Base-by-base conservation (phyloP, 208 protist species). In the Trypanosoma melophagium region DNA sequence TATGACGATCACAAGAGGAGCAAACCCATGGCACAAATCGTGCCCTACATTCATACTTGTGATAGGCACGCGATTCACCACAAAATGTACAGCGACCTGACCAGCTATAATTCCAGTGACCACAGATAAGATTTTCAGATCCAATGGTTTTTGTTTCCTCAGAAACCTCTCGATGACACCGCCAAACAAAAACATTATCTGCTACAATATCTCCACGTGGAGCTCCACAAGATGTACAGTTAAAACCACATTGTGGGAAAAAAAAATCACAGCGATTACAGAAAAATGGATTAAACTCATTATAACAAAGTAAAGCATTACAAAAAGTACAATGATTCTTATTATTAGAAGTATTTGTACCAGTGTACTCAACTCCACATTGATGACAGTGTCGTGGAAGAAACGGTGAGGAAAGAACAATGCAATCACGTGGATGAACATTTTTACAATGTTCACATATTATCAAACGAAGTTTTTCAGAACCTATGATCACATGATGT, bases 51-150 rank as follows among this genome's bases (percentile, higher is more conserved):
- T 94, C 86, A 53, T 60, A 70, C 9, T 54, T 22, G 1, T 76
- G 81, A 28, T 77, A 58, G 7, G 71, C 69, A 21, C 89, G 74
- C 10, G 78, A 78, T 19, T 66, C 72, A 9, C 75, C 69, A 66
- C 89, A 94, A 2, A 31, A 38, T 16, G 49, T 14, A 66, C 89
- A 94, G 19, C 60, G 58, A 51, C 40, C 47, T 21, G 45, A 52
- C 84, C 89, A 94, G 74, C 86, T 83, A 66, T 94, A 92, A 71
- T 94, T 94, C 86, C 89, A 94, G 16, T 59, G 50, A 1, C 84
- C 83, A 68, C 89, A 94, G 40, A 58, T 22, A 47, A 55, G 7
- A 41, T 66, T 10, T 10, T 52, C 44, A 35, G 55, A 53, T 35
- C 5, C 28, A 1, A 35, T 35, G 28, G 28, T 35, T 35, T 1